These are phyloP conservation scores for Stagonosporopsis vannaccii DNA, from an alignment of 2,329 filamentous ascomycete species.

Conservation along the genomic window DNA sequence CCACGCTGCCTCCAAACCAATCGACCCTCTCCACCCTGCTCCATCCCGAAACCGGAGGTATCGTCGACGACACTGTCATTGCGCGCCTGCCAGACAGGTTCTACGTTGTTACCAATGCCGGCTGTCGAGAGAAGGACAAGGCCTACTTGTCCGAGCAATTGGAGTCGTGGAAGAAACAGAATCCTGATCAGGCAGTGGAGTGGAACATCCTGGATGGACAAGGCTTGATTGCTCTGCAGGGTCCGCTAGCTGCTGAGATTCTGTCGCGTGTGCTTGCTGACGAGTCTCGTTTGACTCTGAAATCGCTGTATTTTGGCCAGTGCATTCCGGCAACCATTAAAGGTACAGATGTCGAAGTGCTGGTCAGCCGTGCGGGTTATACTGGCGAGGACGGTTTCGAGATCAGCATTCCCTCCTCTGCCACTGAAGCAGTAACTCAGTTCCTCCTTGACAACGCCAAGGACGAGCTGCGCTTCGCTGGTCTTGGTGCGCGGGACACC, in stretches of 20 bases:
- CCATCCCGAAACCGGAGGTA: slow-evolving; percentile 77
- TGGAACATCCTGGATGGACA: slow-evolving; percentile 76
- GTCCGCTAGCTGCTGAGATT: slow-evolving; percentile 75
- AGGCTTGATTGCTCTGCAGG: slow-evolving; percentile 88
- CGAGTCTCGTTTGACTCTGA: slow-evolving; percentile 48
- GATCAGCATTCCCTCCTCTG: slow-evolving; percentile 78
- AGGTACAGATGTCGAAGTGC: slow-evolving; percentile 62
- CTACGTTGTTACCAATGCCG: slow-evolving; percentile 96
- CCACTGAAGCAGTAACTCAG: slow-evolving; percentile 72
- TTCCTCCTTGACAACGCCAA: slow-evolving; percentile 68
- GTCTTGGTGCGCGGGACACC: slow-evolving; percentile 89
- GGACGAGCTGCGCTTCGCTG: slow-evolving; percentile 79
- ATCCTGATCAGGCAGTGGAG: slow-evolving; percentile 57
- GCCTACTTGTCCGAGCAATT: slow-evolving; percentile 78
- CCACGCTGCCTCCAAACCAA: slow-evolving; percentile 68
- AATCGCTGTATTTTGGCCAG: slow-evolving; percentile 81
- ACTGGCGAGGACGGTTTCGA: slow-evolving; percentile 99
- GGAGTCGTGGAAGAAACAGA: slow-evolving; percentile 54
- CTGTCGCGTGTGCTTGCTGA: slow-evolving; percentile 69
- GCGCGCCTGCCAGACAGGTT: slow-evolving; percentile 73
- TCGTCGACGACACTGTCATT: slow-evolving; percentile 93
- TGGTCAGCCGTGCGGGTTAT: slow-evolving; percentile 90
- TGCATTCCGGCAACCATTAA: slow-evolving; percentile 71
- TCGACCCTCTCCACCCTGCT: slow-evolving; percentile 87
- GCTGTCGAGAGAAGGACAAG: slow-evolving; percentile 86